Evolutionary conservation across 805 yeast genomes (phyloP), one percentile per base, ranked within the genome.

Genomic region (Candida ortonii): DNA sequence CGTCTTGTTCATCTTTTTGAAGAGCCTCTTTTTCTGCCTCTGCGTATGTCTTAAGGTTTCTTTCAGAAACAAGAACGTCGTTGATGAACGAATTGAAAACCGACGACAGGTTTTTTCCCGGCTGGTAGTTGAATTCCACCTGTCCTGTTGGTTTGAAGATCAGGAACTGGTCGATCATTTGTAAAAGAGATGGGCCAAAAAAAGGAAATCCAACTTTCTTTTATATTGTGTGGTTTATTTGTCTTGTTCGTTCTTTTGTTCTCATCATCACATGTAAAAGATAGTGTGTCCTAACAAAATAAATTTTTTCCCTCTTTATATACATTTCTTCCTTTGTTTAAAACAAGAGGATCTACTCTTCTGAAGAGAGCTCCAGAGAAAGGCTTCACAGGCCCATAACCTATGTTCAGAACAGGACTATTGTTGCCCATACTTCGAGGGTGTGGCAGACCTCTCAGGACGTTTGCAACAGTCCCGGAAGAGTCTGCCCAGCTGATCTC

Each of bases 61-160:
- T 49, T 36, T 65, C 68, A 5, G 67, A 57, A 37, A 78, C 68
- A 44, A 76, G 63, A 16, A 67, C 67, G 23, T 67, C 67, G n/a
- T 70, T 58, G 28, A 78, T 65, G 25, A 78, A 63, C 7, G 69
- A 53, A 46, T 75, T 76, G 33, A 73, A 53, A 1, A 71, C 59
- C 2, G 59, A 28, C 11, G 76, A 57, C 12, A 71, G 39, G 22
- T 61, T 41, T 57, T 61, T 48, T 47, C 50, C 64, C 3, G 65
- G 59, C 19, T 68, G 63, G 37, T 68, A 55, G 47, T 67, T 65
- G 68, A 70, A 76, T 11, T 69, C 58, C 16, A 78, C 78, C 8
- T 67, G 52, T 1, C 84, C 84, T 7, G 74, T 68, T 1, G 68
- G 66, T 4, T 71, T 62, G 52, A 76, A 75, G 1, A 77, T 63